A percentile compares a stretch with the other conserved stretches of the same genome.
Evolutionary conservation across 495 filamentous ascomycete genomes (phyloP).

Genomic region (Haplographium delicatum): DNA sequence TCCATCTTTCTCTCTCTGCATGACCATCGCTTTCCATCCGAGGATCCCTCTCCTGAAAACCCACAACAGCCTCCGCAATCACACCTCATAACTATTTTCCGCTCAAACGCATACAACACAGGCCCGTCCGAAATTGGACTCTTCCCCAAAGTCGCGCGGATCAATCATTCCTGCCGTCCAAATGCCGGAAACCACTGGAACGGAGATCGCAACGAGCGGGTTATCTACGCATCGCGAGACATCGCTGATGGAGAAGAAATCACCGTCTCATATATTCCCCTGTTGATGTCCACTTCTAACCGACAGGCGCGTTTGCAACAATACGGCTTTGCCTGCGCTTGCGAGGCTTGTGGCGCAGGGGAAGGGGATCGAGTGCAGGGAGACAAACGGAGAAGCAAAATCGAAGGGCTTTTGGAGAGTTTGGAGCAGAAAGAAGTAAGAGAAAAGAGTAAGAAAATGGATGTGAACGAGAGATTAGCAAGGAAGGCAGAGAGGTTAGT

Average conservation of each 20-base stretch:
- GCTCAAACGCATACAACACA: constrained; percentile 20
- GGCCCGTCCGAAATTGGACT: constrained; percentile 15
- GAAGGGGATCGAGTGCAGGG: background rate
- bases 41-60: too few species aligned
- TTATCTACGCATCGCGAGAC: constrained; percentile 30
- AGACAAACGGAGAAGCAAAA: constrained; percentile 4
- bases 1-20: constrained; percentile 13
- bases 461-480: background rate
- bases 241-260: constrained; percentile 34
- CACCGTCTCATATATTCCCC: constrained; percentile 30
- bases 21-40: constrained; percentile 10
- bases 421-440: constrained; percentile 2
- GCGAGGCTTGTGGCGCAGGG: constrained; percentile 6
- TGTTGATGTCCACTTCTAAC: constrained; percentile 8
- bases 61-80: too few species aligned
- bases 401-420: constrained; percentile 1
- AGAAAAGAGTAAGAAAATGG: background rate
- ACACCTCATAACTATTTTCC: constrained; percentile 17
- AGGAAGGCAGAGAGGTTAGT: constrained; percentile 3
- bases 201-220: constrained; percentile 21
- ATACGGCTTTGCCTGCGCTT: constrained; percentile 23
- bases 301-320: constrained; percentile 13
- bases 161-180: constrained; percentile 35
- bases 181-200: constrained; percentile 35
- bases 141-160: constrained; percentile 31